Evolutionary conservation across 805 yeast genomes (phyloP), one percentile per base, ranked within the genome.

Genomic region (Monosporozyma aquatica): DNA sequence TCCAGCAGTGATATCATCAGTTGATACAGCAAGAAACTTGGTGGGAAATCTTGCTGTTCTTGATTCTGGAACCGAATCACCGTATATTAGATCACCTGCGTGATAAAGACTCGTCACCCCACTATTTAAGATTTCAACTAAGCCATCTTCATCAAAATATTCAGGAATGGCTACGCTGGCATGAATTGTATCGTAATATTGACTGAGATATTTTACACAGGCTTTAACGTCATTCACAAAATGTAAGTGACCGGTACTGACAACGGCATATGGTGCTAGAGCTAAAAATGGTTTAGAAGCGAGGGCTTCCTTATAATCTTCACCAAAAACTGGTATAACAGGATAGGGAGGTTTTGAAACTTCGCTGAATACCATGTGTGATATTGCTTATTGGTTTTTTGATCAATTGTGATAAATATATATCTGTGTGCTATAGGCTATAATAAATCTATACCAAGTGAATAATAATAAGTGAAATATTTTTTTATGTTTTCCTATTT

Each of bases 61-160:
- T 5, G 61, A 54, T 9, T 60, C 54, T 30, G 85, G 82, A 30
- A 81, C 71, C 0, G 54, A 52, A 1, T 61, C 68, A 26, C 55
- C 56, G 3, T 50, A 39, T 6, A 47, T 52, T 4, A 60, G 39
- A 11, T 32, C 29, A 1, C 21, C 9, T 18, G 28, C 13, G 22
- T 41, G 35, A 43, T 77, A 64, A 4, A 81, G 53, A 15, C 68
- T 65, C 21, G 62, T 54, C 11, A 79, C 74, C 37, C 92, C 92
- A 40, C 66, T 67, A 54, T 84, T 82, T 44, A 84, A 68, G 29
- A 82, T 55, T 7, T 66, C 72, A 30, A 79, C 65, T 15, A 69
- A 59, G 44, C 79, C 82, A 32, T 68, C 66, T 22, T 65, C 59
- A 27, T 43, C 39, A 22, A 66, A 59, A 6, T 44, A 44, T 3